Base-by-base conservation (phyloP, 2,329 filamentous ascomycete species). In the Westerdykella aurantiaca region DNA sequence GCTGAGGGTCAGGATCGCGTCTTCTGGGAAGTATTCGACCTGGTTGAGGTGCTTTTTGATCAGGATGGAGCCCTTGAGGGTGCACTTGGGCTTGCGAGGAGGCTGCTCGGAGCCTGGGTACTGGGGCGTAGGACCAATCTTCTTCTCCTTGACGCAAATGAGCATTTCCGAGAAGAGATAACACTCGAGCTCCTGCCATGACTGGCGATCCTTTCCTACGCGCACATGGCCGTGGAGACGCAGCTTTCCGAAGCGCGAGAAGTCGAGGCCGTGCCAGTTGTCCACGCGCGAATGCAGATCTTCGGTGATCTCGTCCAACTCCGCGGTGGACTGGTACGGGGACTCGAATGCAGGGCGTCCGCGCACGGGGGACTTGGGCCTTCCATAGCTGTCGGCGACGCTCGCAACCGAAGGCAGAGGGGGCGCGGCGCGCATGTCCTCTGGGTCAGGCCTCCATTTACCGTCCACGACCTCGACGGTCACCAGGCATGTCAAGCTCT, bases 101-200 rank as follows among this genome's bases (percentile, higher is more conserved):
- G 51, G 77, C 13, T 74, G 72, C 14, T 70, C 69, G 1, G 69
- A 56, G 18, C 72, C 72, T n/a, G 79, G 84, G 79, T 86, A 90
- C 52, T 86, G 80, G 41, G 80, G 77, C 33, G 77, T 74, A 48
- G 58, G 64, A 33, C 74, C 54, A 7, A 76, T 69, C 71, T 90
- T 95, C 78, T 96, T 97, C 70, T 97, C 93, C 70, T 97, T 98
- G 48, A 98, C 89, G 63, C 93, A 98, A 52, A 98, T 98, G 57
- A 98, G 85, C 93, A 98, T 98, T 71, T 98, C 93, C 4, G 86
- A 88, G 63, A 98, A 98, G 23, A 98, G 78, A 66, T 88, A 98
- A 67, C 93, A 98, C 66, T 98, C 90, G 43, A 98, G 72, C 66
- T 97, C 93, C 72, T 98, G 93, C 93, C 93, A 98, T 6, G 90